Evolutionary conservation across 768 basidiomycete species (phyloP), one percentile per base, ranked within the genome.

Genomic region (Kockovaella imperatae): DNA sequence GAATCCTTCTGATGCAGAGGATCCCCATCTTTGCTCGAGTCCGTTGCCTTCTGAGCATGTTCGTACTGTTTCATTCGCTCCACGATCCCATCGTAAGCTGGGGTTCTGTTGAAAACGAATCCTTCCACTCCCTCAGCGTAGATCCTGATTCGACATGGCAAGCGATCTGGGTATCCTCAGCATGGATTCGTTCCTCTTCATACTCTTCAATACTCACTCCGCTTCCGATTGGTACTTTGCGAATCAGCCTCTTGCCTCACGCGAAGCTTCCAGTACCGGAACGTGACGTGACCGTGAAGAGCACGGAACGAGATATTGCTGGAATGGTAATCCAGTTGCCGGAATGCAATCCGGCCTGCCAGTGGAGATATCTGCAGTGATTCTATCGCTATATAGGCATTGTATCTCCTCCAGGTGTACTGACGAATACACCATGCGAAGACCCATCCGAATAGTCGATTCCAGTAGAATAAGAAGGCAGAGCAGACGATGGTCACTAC

Each of bases 321-420:
- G 1, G 89, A 91, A 69, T 93, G 81, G 68, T 96, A 96, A 15
- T 78, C 75, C 26, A 95, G 68, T 66, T 96, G 86, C 73, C 87
- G 88, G 59, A 96, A 76, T 18, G 91, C 77, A 42, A 97, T 81
- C 54, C 90, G 76, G 26, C 93, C 93, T 1, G 85, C 81, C 31
- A 96, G 73, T 8, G 89, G 74, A 2, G 91, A 91, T 69, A 96
- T 80, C 64, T 96, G 90, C 20, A 93, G 77, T n/a, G 88, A 86
- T 18, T 87, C 87, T 47, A 90, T 81, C 65, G 84, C 81, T 42
- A 93, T 75, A 83, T 87, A 93, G 54, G 82, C 77, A 63, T 84
- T 63, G 42, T 79, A 79, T 49, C 80, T 77, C 53, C 83, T 83
- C 91, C 93, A 95, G 52, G 82, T 80, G 49, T 78, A 71, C 5